phyloP scores from a whole-genome alignment of 106 monocot species.

The Platanthera guangdongensis region DNA sequence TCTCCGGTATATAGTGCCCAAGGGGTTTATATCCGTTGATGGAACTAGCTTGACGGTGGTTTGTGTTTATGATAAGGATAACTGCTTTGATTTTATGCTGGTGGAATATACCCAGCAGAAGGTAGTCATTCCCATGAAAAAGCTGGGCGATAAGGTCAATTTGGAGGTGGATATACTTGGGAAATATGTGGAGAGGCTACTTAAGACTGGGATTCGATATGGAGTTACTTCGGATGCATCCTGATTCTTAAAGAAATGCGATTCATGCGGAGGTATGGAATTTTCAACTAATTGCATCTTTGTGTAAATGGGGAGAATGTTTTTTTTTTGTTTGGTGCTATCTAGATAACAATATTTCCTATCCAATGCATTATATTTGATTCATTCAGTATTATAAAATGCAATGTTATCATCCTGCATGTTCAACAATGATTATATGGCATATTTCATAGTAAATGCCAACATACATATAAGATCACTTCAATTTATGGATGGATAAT shows the following conservation, averaged over 20 bases:
- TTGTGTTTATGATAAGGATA: slow-evolving; percentile 63
- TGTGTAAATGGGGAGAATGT: background rate
- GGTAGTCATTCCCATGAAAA: slow-evolving; percentile 74
- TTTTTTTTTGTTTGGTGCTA: too few species aligned
- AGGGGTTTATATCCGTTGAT: slow-evolving; percentile 85
- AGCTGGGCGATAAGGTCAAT: slow-evolving; percentile 89
- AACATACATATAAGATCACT: too few species aligned
- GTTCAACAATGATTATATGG: too few species aligned
- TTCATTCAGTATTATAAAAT: background rate
- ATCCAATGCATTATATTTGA: background rate
- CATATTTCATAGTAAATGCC: too few species aligned
- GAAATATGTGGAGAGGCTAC: slow-evolving; percentile 86
- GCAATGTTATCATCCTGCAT: too few species aligned
- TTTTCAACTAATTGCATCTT: background rate
- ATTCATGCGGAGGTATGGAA: background rate
- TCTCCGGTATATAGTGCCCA: slow-evolving; percentile 65
- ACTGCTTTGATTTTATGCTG: slow-evolving; percentile 88
- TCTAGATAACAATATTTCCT: too few species aligned
- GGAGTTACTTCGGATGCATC: background rate
- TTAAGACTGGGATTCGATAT: slow-evolving; percentile 18
- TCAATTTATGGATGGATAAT: too few species aligned
- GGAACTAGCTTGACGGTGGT: slow-evolving; percentile 94
- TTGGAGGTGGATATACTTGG: slow-evolving; percentile 93
- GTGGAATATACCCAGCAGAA: slow-evolving; percentile 90
- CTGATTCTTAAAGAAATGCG: background rate